Evolutionary conservation across 805 yeast species (phyloP).

Genomic region (Pichia kluyveri): DNA sequence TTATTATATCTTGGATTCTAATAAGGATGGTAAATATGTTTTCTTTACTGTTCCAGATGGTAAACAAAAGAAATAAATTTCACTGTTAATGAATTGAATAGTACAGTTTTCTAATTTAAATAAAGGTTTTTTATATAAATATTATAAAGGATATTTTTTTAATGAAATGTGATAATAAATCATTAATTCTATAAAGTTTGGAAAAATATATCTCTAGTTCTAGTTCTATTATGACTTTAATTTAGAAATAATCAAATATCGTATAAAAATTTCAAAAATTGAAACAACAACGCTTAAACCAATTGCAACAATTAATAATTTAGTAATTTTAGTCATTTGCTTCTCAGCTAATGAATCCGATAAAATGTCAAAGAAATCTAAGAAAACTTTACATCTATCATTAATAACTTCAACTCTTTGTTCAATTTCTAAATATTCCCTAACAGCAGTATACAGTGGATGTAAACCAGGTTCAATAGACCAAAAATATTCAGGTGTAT

Average conservation of each 20-base stretch:
- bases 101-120: too few species aligned
- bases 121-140: neutral
- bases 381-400: conserved; percentile 86
- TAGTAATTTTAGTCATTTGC: conserved; percentile 84
- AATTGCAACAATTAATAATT: conserved; percentile 80
- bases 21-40: conserved; percentile 52
- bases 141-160: neutral
- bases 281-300: conserved; percentile 73
- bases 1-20: conserved; percentile 74
- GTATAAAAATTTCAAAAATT: conserved; percentile 53
- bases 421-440: conserved; percentile 91
- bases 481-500: conserved; percentile 97
- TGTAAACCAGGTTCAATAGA: conserved; percentile 89
- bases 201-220: neutral
- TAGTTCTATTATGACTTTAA: too few species aligned
- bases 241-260: conserved; percentile 39
- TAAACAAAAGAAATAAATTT: conserved; percentile 45
- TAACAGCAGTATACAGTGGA: conserved; percentile 79
- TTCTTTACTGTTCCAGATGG: conserved; percentile 97
- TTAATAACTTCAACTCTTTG: conserved; percentile 90
- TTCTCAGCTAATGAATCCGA: conserved; percentile 92
- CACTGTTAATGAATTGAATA: too few species aligned
- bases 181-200: neutral
- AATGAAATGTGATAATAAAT: neutral
- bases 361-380: conserved; percentile 87